These are phyloP conservation scores for Effrenium voratum DNA, from an alignment of 73 alveolate genomes.

Conservation along the genomic window DNA sequence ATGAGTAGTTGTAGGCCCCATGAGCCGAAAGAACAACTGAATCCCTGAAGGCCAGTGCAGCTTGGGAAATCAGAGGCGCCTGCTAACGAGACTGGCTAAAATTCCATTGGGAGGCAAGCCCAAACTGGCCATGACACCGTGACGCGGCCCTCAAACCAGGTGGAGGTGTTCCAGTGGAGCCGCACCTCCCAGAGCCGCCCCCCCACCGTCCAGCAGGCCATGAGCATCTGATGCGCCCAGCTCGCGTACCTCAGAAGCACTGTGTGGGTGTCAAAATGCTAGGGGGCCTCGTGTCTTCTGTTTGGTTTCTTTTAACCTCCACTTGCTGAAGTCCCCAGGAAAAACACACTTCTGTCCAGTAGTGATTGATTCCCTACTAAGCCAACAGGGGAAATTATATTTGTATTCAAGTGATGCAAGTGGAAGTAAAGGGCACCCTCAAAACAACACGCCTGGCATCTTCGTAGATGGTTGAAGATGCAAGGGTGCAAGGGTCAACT, in stretches of 20 bases:
- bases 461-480: no score
- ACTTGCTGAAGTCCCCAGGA: no score
- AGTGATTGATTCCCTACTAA: background rate
- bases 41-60: no score
- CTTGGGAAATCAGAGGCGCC: no score
- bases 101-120: no score
- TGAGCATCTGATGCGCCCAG: slow-evolving; percentile 33
- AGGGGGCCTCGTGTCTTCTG: no score
- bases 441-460: background rate
- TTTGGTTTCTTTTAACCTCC: no score
- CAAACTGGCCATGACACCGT: background rate
- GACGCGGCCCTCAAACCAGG: background rate
- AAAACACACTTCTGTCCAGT: background rate
- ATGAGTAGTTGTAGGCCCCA: no score
- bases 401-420: background rate
- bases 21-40: no score
- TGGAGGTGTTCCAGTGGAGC: background rate
- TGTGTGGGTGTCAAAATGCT: no score
- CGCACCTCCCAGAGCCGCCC: slow-evolving; percentile 78
- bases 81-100: no score
- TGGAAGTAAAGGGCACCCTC: background rate
- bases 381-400: background rate
- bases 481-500: no score
- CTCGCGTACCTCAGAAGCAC: slow-evolving; percentile 31
- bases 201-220: slow-evolving; percentile 34